Conservation (phyloP, 768 basidiomycete species). For the Tulasnella sp. region DNA sequence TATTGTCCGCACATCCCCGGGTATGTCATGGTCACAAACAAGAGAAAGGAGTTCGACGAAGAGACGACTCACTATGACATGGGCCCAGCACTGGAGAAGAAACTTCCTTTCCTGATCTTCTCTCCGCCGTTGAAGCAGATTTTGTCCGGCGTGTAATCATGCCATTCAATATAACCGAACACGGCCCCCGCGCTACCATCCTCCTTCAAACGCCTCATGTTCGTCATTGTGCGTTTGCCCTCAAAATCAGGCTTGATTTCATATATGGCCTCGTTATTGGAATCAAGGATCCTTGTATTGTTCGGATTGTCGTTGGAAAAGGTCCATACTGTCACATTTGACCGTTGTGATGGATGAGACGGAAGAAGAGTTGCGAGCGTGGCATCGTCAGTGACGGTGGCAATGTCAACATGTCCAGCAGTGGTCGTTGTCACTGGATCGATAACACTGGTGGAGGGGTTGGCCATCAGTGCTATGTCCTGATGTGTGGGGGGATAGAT, state of each 20-base stretch:
- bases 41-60: background rate
- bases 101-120: conserved; percentile 11
- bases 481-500: no score
- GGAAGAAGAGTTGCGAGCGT: conserved; percentile 3
- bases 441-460: background rate
- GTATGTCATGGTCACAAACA: no score
- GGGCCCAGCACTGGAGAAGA: conserved; percentile 3
- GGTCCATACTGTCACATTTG: background rate
- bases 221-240: conserved; percentile 11
- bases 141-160: conserved; percentile 5
- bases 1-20: no score
- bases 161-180: conserved; percentile 11
- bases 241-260: conserved; percentile 6
- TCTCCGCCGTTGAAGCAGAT: conserved; percentile 11
- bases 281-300: conserved; percentile 9
- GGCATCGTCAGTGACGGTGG: background rate
- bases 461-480: background rate
- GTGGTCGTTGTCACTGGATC: background rate
- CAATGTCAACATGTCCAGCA: background rate
- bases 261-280: background rate
- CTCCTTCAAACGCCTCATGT: background rate
- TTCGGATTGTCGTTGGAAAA: conserved; percentile 11
- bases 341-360: background rate
- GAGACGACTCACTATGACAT: background rate
- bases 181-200: conserved; percentile 2